phyloP scores from a whole-genome alignment of 108 stramenopile genomes.

The Pseudonitzschia multiseries region DNA sequence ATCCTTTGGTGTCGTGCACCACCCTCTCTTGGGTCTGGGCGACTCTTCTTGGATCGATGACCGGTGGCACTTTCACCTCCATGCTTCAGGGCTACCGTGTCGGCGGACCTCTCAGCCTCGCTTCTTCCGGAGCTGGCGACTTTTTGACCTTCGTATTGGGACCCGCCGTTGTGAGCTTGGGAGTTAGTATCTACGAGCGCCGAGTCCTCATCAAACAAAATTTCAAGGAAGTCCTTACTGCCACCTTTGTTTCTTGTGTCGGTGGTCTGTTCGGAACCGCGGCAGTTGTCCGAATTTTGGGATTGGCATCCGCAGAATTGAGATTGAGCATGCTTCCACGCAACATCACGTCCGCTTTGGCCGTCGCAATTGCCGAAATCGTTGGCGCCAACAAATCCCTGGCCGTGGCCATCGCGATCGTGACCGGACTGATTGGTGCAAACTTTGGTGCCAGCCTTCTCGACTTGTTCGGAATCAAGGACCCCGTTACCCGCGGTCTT shows the following conservation, averaged over 20 bases:
- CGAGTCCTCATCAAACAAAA: conserved; percentile 74
- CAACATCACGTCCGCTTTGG: conserved; percentile 87
- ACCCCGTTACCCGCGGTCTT: conserved; percentile 85
- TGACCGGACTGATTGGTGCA: conserved; percentile 91
- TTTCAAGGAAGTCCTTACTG: conserved; percentile 57
- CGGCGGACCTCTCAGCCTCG: conserved; percentile 39
- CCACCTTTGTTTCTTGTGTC: conserved; percentile 59
- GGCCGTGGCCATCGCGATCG: conserved; percentile 85
- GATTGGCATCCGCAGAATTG: conserved; percentile 47
- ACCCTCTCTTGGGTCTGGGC: conserved; percentile 56
- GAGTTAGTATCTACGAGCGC: conserved; percentile 74
- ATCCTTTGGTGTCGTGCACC: conserved; percentile 75
- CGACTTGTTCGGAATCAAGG: conserved; percentile 72
- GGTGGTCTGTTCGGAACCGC: conserved; percentile 80
- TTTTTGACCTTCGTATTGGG: conserved; percentile 68
- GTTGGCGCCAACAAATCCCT: conserved; percentile 79
- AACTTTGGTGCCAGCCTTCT: conserved; percentile 84
- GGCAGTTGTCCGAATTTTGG: conserved; percentile 44
- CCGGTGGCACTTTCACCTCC: conserved; percentile 48
- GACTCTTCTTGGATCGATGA: conserved; percentile 35
- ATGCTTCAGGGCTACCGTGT: conserved; percentile 51
- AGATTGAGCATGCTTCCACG: conserved; percentile 70
- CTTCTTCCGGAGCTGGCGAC: conserved; percentile 64
- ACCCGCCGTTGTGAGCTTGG: conserved; percentile 76
- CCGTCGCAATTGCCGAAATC: conserved; percentile 86